Evolutionary conservation across 2,329 filamentous ascomycete genomes (phyloP), one percentile per base, ranked within the genome.

Genomic region (Xylaria arbuscula): DNA sequence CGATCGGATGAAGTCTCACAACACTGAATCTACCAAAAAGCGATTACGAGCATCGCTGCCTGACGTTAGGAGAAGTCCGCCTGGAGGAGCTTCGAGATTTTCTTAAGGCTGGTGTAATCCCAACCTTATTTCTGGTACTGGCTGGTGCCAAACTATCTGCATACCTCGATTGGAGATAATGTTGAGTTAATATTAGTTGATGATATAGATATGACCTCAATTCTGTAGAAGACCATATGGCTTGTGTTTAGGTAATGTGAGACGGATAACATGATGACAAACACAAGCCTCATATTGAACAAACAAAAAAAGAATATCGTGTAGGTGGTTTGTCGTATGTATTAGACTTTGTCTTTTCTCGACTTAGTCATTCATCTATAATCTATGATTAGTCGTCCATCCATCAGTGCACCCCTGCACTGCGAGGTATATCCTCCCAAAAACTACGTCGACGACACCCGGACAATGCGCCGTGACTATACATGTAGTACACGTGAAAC

Each of bases 371-470:
- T 55, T 54, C 40, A 51, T 71, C 60, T 68, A 66, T 66, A 59
- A 48, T 71, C 69, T 71, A 71, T 70, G 51, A 66, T 68, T 55
- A 53, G 40, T 54, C 63, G 28, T 64, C 38, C 59, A 32, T 70
- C 64, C 67, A 55, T 58, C 59, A 68, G 62, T 55, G 62, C 55
- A 59, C 42, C 68, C 70, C 57, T 66, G 42, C 62, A 68, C 68
- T 58, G 45, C 40, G 50, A 68, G 70, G 64, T 67, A 72, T 70
- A 72, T 66, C 62, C 68, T 59, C 62, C 68, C 42, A 64, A 67
- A 70, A 58, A 22, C 56, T 45, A 61, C 45, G 63, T 62, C 60
- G 22, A 64, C 24, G 47, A 67, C 63, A 63, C 66, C 62, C 42
- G 60, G 24, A 45, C 17, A 59, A 69, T 71, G 57, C 61, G 59